Percentiles rank a stretch among this genome's conserved stretches.
These are phyloP conservation scores for Paramecium sexaurelia DNA, from an alignment of 73 alveolate genomes.

Conservation along the genomic window DNA sequence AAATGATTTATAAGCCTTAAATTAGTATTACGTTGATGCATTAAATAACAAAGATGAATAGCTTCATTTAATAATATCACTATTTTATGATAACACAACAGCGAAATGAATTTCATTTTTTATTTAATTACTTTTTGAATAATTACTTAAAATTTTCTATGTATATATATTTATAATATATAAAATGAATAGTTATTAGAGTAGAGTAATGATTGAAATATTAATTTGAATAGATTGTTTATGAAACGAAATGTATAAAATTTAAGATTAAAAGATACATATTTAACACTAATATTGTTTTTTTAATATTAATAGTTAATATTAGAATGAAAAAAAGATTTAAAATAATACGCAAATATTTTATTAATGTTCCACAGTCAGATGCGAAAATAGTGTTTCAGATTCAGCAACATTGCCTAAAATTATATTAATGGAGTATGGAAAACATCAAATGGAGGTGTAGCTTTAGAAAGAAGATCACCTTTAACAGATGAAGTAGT, in stretches of 20 bases:
- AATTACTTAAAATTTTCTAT: not conserved
- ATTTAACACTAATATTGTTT: too few relatives aligned
- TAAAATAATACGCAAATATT: conserved; percentile 29
- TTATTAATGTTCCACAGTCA: conserved; percentile 1
- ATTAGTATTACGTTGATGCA: not conserved
- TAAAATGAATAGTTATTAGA: too few relatives aligned
- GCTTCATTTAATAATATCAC: not conserved
- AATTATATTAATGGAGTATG: conserved; percentile 79
- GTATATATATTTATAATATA: too few relatives aligned
- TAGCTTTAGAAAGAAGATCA: conserved; percentile 72
- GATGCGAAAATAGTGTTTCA: not conserved
- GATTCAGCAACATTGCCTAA: conserved; percentile 30
- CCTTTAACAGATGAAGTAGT: conserved; percentile 86
- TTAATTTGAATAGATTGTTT: too few relatives aligned
- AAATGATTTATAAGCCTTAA: not conserved
- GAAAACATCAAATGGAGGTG: conserved; percentile 75
- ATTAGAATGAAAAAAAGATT: not conserved
- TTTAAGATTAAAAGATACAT: not conserved
- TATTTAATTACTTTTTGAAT: not conserved
- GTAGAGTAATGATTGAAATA: too few relatives aligned
- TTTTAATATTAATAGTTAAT: not conserved
- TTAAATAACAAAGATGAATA: not conserved
- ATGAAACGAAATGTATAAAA: not conserved
- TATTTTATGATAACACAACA: not conserved
- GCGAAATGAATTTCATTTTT: not conserved